Evolutionary conservation across 768 basidiomycete genomes (phyloP), one percentile per base, ranked within the genome.

Genomic region (Macrocybe gigantea): DNA sequence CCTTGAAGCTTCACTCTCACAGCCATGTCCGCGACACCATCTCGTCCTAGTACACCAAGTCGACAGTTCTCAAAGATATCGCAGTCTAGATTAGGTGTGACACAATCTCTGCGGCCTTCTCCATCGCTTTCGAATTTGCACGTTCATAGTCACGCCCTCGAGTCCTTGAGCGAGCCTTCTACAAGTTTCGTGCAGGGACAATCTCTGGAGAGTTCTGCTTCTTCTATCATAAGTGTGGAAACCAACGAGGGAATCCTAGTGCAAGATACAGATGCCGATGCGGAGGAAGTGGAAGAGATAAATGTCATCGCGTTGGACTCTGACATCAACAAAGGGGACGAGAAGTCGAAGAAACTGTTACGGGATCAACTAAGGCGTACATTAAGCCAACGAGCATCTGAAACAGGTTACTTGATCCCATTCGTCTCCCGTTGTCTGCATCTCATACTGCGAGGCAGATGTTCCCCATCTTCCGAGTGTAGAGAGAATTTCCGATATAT

Each of bases 321-420:
- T 34, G 70, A 72, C 35, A 64, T 67, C 14, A 58, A 64, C 30
- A 66, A 64, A 10, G 60, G 57, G 7, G 77, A 78, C 53, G 84
- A 81, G 54, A 75, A 76, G 41, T 79, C 79, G 44, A 85, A 82
- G 68, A 80, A 76, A 61, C 67, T 62, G 22, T 66, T 90, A 37
- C 76, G 88, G 41, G 87, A 88, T 52, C 85, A 89, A 49, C 64
- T 90, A 33, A 73, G 84, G 61, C 75, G 73, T 50, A 88, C 85
- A 2, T 65, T 91, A 45, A 82, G 65, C 55, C 71, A 71, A 49
- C 73, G 71, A 59, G 71, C 68, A 35, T 70, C 73, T 12, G 71
- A 68, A 41, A 54, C 73, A 63, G 83, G 82, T 82, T 40, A 7
- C 15, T 6, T 49, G 38, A 36, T 31, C 32, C 38, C 47, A 41